A percentile compares a stretch with the other conserved stretches of the same genome.
Conservation (phyloP, 257 asterid species). For the Vinca minor region DNA sequence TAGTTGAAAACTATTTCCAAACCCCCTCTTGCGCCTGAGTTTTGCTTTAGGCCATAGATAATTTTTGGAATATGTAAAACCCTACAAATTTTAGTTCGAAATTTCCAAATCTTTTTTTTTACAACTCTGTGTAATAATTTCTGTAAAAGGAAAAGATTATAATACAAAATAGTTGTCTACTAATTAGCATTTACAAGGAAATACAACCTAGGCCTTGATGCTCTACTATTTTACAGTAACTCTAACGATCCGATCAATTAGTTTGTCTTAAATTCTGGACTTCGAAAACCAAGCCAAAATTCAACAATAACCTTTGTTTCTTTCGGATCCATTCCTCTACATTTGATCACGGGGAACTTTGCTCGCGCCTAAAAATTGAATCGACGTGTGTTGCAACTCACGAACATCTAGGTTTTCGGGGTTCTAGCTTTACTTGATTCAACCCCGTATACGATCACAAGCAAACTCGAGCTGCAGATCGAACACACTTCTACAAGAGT, state of each 20-base stretch:
- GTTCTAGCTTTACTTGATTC: neutral
- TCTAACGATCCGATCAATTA: conserved; percentile 9
- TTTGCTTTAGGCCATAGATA: no score
- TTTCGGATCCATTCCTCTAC: neutral
- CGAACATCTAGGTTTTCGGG: neutral
- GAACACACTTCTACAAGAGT: neutral
- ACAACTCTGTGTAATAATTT: neutral
- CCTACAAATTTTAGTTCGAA: no score
- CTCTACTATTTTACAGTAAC: conserved; percentile 13
- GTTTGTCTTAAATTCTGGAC: neutral
- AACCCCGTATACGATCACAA: neutral
- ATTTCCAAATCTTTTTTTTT: no score
- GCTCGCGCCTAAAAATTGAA: neutral
- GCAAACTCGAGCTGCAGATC: neutral
- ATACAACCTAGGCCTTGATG: conserved; percentile 12
- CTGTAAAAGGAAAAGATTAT: neutral
- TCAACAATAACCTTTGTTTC: neutral
- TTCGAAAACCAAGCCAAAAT: no score
- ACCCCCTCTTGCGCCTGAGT: no score
- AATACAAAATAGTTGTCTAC: neutral
- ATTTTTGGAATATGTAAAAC: no score
- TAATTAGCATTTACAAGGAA: neutral
- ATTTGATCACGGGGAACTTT: neutral
- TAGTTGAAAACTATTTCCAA: no score
- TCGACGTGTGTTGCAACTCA: neutral